Base-by-base conservation (phyloP, 176 grass and related monocot species). In the Hsuehochloa calcarea region DNA sequence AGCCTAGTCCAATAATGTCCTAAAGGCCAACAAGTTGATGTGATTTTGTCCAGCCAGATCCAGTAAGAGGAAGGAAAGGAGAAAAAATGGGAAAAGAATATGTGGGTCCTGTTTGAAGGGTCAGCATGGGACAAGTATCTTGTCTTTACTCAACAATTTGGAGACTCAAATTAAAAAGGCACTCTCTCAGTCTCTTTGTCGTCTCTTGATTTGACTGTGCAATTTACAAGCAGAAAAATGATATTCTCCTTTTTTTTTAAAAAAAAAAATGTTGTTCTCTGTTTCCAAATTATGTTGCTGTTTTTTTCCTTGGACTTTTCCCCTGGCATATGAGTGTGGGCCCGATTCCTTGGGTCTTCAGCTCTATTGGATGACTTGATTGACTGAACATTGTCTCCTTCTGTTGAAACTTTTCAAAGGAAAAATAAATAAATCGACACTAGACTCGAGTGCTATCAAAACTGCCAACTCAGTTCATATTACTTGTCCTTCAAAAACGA, bases 371-470 rank as follows among this genome's bases (percentile, higher is more conserved):
- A 39, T 5, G 46, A 5, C 46, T 49, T n/a, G 44, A 71, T 78
- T 88, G 58, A 74, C 20, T 47, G 58, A 68, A 72, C 50, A 61
- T 59, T 85, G 68, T 79, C 87, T 19, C 13, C 26, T 65, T 55
- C 0, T 80, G 59, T n/a, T 37, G 55, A 31, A 60, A 59, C 8
- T 81, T 66, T 81, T 14, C 13, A 10, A 75, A n/a, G 41, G 20
- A 56, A 20, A 63, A 5, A 27, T 26, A 29, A 31, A 22, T 74
- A 43, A 35, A 47, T 61, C 40, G 46, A 26, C 4, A 31, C 19
- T 56, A 25, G 29, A 11, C 55, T 50, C 19, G 6, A 20, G 14
- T 61, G 47, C 39, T 78, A 26, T 47, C 37, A 29, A 8, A 47
- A 40, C 16, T 27, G 22, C 8, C 16, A 11, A 41, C 4, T 29